Conservation (phyloP, 257 asterid species). For the Plantago major region DNA sequence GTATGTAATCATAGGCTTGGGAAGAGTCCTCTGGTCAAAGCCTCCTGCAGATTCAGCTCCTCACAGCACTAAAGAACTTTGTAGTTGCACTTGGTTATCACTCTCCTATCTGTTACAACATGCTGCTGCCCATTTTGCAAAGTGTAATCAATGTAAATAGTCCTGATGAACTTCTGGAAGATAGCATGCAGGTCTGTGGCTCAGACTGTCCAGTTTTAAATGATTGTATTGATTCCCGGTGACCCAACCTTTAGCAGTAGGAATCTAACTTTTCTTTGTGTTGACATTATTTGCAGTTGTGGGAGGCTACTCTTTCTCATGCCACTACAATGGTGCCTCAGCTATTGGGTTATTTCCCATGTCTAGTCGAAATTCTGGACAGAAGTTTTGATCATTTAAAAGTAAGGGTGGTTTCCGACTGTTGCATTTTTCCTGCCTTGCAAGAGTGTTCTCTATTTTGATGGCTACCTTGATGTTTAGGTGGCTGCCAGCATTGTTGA, state of each 20-base stretch:
- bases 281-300: constrained; percentile 50
- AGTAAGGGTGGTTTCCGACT: constrained; percentile 32
- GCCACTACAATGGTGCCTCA: constrained; percentile 85
- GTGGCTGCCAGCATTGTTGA: constrained; percentile 84
- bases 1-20: constrained; percentile 60
- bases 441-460: constrained; percentile 18
- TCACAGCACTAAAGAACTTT: constrained; percentile 81
- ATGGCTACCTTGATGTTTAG: constrained; percentile 38
- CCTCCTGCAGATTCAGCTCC: constrained; percentile 99
- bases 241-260: constrained; percentile 7
- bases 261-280: constrained; percentile 14
- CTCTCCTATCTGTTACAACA: constrained; percentile 72
- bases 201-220: constrained; percentile 8
- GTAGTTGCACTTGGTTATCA: constrained; percentile 85
- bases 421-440: constrained; percentile 14
- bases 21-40: constrained; percentile 94
- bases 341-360: constrained; percentile 74
- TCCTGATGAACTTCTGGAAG: constrained; percentile 97
- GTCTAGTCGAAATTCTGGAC: constrained; percentile 81
- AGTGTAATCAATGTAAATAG: constrained; percentile 59
- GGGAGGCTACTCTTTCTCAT: constrained; percentile 93
- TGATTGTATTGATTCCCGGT: background rate
- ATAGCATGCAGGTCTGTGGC: constrained; percentile 77
- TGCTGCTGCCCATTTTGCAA: constrained; percentile 77
- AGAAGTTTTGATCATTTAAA: constrained; percentile 84